Conservation (phyloP, 2,329 filamentous ascomycete genomes). For the Nannizzia gypsea region DNA sequence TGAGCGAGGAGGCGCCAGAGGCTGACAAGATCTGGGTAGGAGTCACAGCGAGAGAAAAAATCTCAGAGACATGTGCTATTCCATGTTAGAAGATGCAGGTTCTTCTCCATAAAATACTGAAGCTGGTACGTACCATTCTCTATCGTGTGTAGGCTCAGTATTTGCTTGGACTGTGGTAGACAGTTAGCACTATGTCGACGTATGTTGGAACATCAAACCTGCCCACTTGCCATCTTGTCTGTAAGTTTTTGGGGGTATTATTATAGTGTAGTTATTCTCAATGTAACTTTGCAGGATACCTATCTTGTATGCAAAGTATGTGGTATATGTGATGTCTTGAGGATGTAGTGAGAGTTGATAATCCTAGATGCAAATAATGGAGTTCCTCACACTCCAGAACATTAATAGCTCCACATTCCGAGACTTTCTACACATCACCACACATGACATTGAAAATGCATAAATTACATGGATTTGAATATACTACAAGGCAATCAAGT, state of each 20-base stretch:
- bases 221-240: neutral
- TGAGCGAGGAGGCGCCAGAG: constrained; percentile 71
- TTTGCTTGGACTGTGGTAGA: constrained; percentile 77
- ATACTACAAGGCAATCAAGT: neutral
- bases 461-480: neutral
- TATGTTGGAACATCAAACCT: neutral
- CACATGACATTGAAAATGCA: neutral
- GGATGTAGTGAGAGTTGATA: neutral
- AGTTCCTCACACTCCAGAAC: neutral
- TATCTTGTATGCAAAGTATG: neutral
- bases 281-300: neutral
- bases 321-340: neutral
- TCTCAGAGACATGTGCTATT: constrained; percentile 68
- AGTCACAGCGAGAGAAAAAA: constrained; percentile 73
- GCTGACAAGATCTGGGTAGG: constrained; percentile 63
- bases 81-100: constrained; percentile 17
- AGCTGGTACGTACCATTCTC: constrained; percentile 55
- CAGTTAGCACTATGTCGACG: neutral
- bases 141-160: constrained; percentile 82
- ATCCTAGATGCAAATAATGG: neutral
- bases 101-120: constrained; percentile 4
- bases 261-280: neutral
- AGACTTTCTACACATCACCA: neutral
- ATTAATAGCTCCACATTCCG: neutral
- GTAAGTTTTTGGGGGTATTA: neutral